phyloP scores from a whole-genome alignment of 2,329 filamentous ascomycete genomes.

The Aspergillus sp. region DNA sequence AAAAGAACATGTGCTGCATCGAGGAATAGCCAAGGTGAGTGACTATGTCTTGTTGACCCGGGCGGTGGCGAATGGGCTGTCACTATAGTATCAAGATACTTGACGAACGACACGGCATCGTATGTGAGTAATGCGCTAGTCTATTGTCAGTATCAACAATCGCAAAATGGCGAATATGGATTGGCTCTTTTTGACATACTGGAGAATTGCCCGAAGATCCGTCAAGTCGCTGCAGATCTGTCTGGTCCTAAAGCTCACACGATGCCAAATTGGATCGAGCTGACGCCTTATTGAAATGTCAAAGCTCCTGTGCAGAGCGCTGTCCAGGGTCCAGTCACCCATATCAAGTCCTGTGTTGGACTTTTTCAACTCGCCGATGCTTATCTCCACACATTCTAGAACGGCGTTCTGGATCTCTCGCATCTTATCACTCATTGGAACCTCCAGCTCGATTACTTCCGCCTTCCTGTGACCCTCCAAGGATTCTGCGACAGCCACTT shows the following conservation, averaged over 20 bases:
- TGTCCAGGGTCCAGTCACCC: conserved; percentile 95
- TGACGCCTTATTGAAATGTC: conserved; percentile 84
- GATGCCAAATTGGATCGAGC: conserved; percentile 94
- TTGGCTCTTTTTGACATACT: conserved; percentile 42
- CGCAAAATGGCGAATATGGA: not conserved
- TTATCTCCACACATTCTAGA: conserved; percentile 92
- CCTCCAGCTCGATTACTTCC: conserved; percentile 93
- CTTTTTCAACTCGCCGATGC: conserved; percentile 90
- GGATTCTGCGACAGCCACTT: conserved; percentile 81
- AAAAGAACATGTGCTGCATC: conserved; percentile 95
- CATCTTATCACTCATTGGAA: conserved; percentile 95
- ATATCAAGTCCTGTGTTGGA: conserved; percentile 85
- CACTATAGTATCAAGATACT: conserved; percentile 89
- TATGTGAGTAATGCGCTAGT: conserved; percentile 66
- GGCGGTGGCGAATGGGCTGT: conserved; percentile 85
- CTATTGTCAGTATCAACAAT: conserved; percentile 7
- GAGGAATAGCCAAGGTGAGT: conserved; percentile 93
- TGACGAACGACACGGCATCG: conserved; percentile 85
- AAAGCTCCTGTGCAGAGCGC: conserved; percentile 86
- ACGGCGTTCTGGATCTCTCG: conserved; percentile 88
- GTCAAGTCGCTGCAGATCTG: conserved; percentile 90
- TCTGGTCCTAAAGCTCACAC: conserved; percentile 88
- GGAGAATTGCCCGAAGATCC: conserved; percentile 75
- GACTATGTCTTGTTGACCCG: conserved; percentile 79
- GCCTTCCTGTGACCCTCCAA: conserved; percentile 89